Percentiles rank a stretch among this genome's conserved stretches.
phyloP scores from a whole-genome alignment of 2,329 filamentous ascomycete genomes.

The Tolypocladium ovalisporum region DNA sequence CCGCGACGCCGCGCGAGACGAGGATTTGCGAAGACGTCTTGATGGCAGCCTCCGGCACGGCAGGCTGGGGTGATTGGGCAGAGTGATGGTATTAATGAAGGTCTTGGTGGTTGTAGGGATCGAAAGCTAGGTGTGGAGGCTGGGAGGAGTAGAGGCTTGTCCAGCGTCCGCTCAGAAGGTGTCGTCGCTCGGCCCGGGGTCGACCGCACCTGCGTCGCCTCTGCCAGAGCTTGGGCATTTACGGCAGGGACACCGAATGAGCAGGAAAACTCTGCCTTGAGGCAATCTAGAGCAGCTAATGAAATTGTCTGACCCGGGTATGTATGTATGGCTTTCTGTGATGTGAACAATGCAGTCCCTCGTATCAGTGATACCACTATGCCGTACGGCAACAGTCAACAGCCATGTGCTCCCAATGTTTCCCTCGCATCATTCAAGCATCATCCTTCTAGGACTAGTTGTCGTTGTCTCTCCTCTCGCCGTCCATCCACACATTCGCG shows the following conservation, averaged over 20 bases:
- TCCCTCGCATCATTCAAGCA: background rate
- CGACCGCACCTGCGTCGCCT: background rate
- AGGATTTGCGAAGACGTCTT: conserved; percentile 17
- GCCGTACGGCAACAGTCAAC: background rate
- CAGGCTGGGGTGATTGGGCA: background rate
- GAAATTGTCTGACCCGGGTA: background rate
- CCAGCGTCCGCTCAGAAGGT: background rate
- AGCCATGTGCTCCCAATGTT: background rate
- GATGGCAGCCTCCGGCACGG: conserved; percentile 4
- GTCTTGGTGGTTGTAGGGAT: background rate
- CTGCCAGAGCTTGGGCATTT: too few species aligned
- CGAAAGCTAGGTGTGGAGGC: background rate
- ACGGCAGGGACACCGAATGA: too few species aligned
- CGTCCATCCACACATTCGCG: conserved; percentile 26
- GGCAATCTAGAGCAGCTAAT: background rate
- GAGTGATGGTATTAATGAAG: background rate
- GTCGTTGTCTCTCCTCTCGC: background rate
- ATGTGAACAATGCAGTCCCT: background rate
- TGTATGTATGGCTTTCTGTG: background rate
- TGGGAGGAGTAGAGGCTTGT: background rate
- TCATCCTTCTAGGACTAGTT: background rate
- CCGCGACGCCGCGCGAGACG: conserved; percentile 14
- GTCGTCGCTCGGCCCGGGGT: background rate
- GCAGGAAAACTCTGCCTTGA: background rate
- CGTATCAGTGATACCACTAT: background rate